These are phyloP conservation scores for Litsea cubeba DNA, from an alignment of 164 flowering plant species.

Conservation along the genomic window DNA sequence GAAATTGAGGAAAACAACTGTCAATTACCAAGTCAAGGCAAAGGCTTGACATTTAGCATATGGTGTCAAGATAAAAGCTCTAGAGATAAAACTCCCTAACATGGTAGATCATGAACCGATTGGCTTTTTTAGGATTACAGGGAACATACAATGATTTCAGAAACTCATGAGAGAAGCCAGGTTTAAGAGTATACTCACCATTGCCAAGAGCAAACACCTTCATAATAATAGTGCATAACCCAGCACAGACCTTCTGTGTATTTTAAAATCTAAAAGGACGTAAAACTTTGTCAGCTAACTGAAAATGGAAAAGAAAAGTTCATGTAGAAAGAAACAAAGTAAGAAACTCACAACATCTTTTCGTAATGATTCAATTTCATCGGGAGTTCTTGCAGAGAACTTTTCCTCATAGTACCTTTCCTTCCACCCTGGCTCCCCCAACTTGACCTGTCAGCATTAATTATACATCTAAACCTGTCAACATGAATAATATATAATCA, in stretches of 20 bases:
- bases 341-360: slow-evolving; percentile 79
- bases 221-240: slow-evolving; percentile 98
- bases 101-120: not conserved
- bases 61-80: too few species aligned
- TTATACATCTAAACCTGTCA: too few species aligned
- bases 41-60: too few species aligned
- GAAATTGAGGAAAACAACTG: too few species aligned
- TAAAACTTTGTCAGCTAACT: slow-evolving; percentile 1
- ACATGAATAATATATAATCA: too few species aligned
- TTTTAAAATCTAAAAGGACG: slow-evolving; percentile 47
- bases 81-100: not conserved
- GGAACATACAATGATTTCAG: not conserved
- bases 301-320: not conserved
- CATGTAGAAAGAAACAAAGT: not conserved
- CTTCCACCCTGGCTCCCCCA: slow-evolving; percentile 96
- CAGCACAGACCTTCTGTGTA: slow-evolving; percentile 96
- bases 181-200: slow-evolving; percentile 49
- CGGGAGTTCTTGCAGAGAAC: slow-evolving; percentile 61
- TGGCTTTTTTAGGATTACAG: not conserved
- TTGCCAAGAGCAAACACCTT: slow-evolving; percentile 99
- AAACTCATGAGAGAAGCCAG: not conserved
- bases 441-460: slow-evolving; percentile 47
- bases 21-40: too few species aligned
- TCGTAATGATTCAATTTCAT: slow-evolving; percentile 62
- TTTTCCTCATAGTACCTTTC: slow-evolving; percentile 94